phyloP scores from a whole-genome alignment of 148 eudicot genomes.

The Spergularia bocconei region DNA sequence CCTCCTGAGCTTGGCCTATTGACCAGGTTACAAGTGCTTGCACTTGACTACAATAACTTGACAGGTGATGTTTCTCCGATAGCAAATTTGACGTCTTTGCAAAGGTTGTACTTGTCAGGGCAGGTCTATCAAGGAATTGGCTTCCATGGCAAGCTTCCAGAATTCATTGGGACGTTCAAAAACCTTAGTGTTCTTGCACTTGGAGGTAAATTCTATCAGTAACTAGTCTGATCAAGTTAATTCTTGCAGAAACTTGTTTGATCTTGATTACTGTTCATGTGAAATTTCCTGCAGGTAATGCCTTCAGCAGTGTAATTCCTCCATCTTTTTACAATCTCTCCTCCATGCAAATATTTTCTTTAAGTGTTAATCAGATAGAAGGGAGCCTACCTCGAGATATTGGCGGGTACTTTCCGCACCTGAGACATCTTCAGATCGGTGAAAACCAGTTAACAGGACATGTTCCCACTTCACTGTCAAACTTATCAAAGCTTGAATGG shows the following conservation, averaged over 20 bases:
- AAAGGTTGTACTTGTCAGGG: not conserved
- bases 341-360: not conserved
- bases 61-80: conserved; percentile 4
- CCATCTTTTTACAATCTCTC: conserved; percentile 16
- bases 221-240: not conserved
- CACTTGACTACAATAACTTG: conserved; percentile 2
- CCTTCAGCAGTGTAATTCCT: conserved; percentile 15
- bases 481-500: conserved; percentile 1
- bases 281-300: not conserved
- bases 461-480: conserved; percentile 14
- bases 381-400: conserved; percentile 20
- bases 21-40: conserved; percentile 5
- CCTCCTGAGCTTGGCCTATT: conserved; percentile 16
- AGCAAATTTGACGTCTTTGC: conserved; percentile 7
- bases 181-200: conserved; percentile 5
- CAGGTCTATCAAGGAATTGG: not conserved
- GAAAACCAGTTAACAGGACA: conserved; percentile 5
- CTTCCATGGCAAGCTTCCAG: conserved; percentile 5
- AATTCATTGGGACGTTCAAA: conserved; percentile 14
- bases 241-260: not conserved
- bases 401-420: conserved; percentile 13
- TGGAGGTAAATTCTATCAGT: not conserved
- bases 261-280: not conserved
- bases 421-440: not conserved
- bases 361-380: not conserved